These are phyloP conservation scores for Ganoderma sinense DNA, from an alignment of 1,284 basidiomycete genomes.

Conservation along the genomic window DNA sequence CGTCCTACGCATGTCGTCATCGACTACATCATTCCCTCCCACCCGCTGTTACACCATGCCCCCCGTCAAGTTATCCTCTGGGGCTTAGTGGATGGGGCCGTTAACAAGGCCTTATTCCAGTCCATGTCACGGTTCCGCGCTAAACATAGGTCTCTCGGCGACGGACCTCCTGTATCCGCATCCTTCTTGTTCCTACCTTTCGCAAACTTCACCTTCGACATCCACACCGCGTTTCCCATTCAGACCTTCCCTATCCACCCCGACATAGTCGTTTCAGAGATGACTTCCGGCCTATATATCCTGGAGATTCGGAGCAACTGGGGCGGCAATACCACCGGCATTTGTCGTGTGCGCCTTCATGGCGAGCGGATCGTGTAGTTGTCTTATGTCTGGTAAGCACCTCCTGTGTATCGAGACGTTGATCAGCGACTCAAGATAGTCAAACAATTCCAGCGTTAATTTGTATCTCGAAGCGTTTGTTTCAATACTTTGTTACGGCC, in stretches of 20 bases:
- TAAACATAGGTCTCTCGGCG: not conserved
- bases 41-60: not conserved
- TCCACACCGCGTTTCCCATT: not conserved
- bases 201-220: not conserved
- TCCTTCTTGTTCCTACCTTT: not conserved
- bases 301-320: not conserved
- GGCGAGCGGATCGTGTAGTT: not conserved
- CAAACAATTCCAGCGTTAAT: not conserved
- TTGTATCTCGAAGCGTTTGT: not conserved
- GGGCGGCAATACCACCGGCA: not conserved
- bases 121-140: not conserved
- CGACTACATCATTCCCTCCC: not conserved
- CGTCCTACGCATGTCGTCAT: not conserved
- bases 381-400: not conserved
- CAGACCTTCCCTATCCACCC: not conserved
- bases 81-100: not conserved
- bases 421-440: not conserved
- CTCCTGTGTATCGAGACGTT: not conserved
- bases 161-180: not conserved
- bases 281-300: not conserved
- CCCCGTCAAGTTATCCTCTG: not conserved
- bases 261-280: not conserved
- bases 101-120: not conserved
- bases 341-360: not conserved
- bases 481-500: not conserved